Conservation (phyloP, 495 filamentous ascomycete species). For the Neurospora sp. region DNA sequence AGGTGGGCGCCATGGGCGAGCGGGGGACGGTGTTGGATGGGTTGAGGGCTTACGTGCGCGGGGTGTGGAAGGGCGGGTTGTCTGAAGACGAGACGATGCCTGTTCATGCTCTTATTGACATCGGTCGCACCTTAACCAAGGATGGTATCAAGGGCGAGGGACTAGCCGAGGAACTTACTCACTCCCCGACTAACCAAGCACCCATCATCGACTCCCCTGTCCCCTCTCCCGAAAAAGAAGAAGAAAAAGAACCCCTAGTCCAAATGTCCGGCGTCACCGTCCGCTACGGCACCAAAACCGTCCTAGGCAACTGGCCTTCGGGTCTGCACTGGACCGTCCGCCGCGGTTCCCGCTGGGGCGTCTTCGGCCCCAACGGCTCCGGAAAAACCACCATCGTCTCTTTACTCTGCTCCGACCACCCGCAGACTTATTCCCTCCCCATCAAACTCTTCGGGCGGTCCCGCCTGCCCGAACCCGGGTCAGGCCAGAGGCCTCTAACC, state of each 20-base stretch:
- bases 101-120: slow-evolving; percentile 39
- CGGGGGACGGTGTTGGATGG: slow-evolving; percentile 43
- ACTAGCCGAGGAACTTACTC: slow-evolving; percentile 12
- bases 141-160: slow-evolving; percentile 31
- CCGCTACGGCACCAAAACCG: slow-evolving; percentile 64
- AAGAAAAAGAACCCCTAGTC: slow-evolving; percentile 52
- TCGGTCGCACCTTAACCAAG: slow-evolving; percentile 37
- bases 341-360: slow-evolving; percentile 76
- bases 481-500: slow-evolving; percentile 63
- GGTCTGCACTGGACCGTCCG: slow-evolving; percentile 78
- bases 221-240: neutral
- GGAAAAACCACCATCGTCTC: slow-evolving; percentile 91
- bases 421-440: slow-evolving; percentile 82
- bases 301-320: slow-evolving; percentile 67
- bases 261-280: slow-evolving; percentile 79
- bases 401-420: slow-evolving; percentile 89
- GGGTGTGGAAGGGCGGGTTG: slow-evolving; percentile 24
- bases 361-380: slow-evolving; percentile 84
- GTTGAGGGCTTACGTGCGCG: slow-evolving; percentile 33
- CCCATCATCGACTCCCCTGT: neutral
- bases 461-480: slow-evolving; percentile 57
- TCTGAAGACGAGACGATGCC: slow-evolving; percentile 29
- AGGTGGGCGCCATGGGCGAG: slow-evolving; percentile 45
- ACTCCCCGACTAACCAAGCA: neutral
- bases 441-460: slow-evolving; percentile 76